Evolutionary conservation across 2,329 filamentous ascomycete genomes (phyloP).

Genomic region (Pseudonectria foliicola): DNA sequence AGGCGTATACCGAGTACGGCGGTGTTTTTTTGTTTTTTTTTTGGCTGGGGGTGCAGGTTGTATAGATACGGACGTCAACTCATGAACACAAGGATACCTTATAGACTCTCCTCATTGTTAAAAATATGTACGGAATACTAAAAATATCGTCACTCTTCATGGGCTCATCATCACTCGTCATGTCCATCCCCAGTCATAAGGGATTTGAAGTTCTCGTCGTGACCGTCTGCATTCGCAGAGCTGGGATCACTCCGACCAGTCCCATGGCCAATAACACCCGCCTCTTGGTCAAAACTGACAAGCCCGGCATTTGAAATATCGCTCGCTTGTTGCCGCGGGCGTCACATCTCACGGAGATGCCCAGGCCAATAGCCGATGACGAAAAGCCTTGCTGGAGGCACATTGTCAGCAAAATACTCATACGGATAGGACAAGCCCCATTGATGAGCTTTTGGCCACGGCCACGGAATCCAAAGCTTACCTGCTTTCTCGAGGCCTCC

Average conservation of each 20-base stretch:
- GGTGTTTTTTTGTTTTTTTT: neutral
- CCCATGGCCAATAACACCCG: slow-evolving; percentile 25
- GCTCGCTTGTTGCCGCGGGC: slow-evolving; percentile 9
- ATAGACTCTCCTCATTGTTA: slow-evolving; percentile 20
- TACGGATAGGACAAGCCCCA: slow-evolving; percentile 1
- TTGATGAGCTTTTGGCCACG: slow-evolving; percentile 5
- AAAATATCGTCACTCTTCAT: slow-evolving; percentile 12
- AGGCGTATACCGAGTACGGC: neutral
- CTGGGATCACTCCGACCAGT: slow-evolving; percentile 21
- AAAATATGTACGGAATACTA: slow-evolving; percentile 7
- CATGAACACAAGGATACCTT: slow-evolving; percentile 17
- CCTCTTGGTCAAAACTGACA: slow-evolving; percentile 21
- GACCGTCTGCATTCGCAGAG: slow-evolving; percentile 15
- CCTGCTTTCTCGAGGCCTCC: neutral
- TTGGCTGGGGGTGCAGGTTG: neutral
- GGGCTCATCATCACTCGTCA: slow-evolving; percentile 4
- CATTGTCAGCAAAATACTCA: slow-evolving; percentile 3
- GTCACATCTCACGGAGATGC: slow-evolving; percentile 13
- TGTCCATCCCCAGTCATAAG: slow-evolving; percentile 16
- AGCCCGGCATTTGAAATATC: slow-evolving; percentile 16
- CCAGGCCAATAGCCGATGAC: slow-evolving; percentile 14
- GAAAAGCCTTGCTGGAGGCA: slow-evolving; percentile 10
- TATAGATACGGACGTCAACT: slow-evolving; percentile 2
- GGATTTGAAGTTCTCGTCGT: slow-evolving; percentile 10
- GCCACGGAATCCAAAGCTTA: neutral